phyloP scores from a whole-genome alignment of 192 early-diverging fungal species.

The Linnemannia hyalina region DNA sequence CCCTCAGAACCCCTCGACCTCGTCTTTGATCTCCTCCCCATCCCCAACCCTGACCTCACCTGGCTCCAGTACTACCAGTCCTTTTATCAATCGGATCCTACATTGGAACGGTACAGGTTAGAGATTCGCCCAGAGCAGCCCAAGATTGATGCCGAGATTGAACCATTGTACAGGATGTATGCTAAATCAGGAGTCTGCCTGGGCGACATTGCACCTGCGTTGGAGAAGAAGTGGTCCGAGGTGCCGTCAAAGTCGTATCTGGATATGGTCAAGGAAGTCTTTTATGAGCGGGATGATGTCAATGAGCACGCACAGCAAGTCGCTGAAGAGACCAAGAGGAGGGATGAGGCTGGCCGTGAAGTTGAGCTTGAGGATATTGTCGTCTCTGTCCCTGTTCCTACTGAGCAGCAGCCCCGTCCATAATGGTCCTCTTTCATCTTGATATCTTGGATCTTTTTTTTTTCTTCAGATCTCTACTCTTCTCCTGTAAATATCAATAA shows the following conservation, averaged over 20 bases:
- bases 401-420: not conserved
- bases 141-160: slow-evolving; percentile 56
- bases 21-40: slow-evolving; percentile 62
- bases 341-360: slow-evolving; percentile 33
- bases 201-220: slow-evolving; percentile 54
- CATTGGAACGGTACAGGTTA: slow-evolving; percentile 51
- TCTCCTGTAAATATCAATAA: not conserved
- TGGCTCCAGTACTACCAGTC: slow-evolving; percentile 55
- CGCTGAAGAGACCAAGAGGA: slow-evolving; percentile 24
- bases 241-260: slow-evolving; percentile 46
- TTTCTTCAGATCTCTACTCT: not conserved
- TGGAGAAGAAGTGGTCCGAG: slow-evolving; percentile 60
- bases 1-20: slow-evolving; percentile 56
- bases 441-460: too few relatives aligned
- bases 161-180: slow-evolving; percentile 60
- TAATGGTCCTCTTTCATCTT: not conserved
- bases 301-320: slow-evolving; percentile 33
- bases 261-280: slow-evolving; percentile 51
- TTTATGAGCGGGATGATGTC: slow-evolving; percentile 48
- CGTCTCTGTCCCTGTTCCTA: slow-evolving; percentile 16
- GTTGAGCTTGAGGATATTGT: slow-evolving; percentile 47
- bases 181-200: slow-evolving; percentile 55
- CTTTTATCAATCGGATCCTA: slow-evolving; percentile 54
- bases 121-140: slow-evolving; percentile 63
- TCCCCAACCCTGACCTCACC: slow-evolving; percentile 58